Percentiles rank a stretch among this genome's conserved stretches.
Conservation (phyloP, 2,329 filamentous ascomycete genomes). For the Botryotinia calthae region DNA sequence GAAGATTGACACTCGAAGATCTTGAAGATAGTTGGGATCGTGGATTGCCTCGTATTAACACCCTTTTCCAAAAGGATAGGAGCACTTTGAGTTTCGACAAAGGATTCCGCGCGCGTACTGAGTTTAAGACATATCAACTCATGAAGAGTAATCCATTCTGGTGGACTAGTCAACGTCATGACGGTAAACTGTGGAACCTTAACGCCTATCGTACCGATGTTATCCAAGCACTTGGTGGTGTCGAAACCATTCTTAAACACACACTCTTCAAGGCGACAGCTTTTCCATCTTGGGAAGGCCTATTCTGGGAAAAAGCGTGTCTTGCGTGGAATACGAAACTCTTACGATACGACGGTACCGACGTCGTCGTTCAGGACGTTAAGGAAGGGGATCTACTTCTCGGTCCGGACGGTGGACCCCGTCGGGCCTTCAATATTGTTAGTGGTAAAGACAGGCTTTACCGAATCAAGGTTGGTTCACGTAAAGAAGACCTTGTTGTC, state of each 20-base stretch:
- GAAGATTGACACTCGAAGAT: conserved; percentile 90
- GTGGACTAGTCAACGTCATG: conserved; percentile 97
- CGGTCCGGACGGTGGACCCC: conserved; percentile 48
- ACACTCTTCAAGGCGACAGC: conserved; percentile 96
- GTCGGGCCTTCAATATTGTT: conserved; percentile 51
- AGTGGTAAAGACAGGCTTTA: conserved; percentile 48
- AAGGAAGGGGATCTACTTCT: conserved; percentile 49
- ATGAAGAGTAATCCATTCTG: conserved; percentile 99
- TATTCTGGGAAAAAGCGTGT: conserved; percentile 77
- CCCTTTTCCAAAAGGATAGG: conserved; percentile 96
- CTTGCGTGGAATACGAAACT: conserved; percentile 41
- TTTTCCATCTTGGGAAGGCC: conserved; percentile 93
- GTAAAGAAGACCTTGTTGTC: conserved; percentile 49
- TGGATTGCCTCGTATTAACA: conserved; percentile 96
- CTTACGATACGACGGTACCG: conserved; percentile 45
- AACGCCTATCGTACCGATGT: conserved; percentile 96
- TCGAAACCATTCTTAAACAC: conserved; percentile 96
- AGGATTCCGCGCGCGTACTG: conserved; percentile 89
- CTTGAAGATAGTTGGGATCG: conserved; percentile 98
- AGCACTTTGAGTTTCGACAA: conserved; percentile 98
- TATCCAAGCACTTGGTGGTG: conserved; percentile 87
- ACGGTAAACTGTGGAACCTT: conserved; percentile 95
- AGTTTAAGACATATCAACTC: conserved; percentile 97
- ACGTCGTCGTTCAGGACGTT: conserved; percentile 49
- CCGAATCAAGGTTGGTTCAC: conserved; percentile 43